Evolutionary conservation across 768 basidiomycete genomes (phyloP), one percentile per base, ranked within the genome.

Genomic region (Mycena chlorophos): DNA sequence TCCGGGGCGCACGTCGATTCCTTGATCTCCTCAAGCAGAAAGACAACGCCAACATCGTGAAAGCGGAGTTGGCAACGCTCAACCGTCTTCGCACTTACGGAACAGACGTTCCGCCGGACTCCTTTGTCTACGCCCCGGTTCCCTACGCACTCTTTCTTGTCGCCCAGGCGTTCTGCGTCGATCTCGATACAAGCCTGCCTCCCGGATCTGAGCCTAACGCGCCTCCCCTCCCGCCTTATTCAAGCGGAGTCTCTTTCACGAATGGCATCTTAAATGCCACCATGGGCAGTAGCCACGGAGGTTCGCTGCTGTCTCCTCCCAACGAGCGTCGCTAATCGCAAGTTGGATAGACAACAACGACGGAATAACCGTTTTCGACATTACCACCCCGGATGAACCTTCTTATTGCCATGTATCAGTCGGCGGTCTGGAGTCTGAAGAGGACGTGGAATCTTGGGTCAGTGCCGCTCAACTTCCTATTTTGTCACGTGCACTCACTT

Each of bases 31-130:
- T 73, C 13, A 69, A 68, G 52, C 69, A 75, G 49, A 63, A 58
- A 6, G 68, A 71, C 22, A 76, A 78, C 59, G 69, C 68, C 13
- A 60, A 67, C 25, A 66, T 78, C 45, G 64, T 78, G 19, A 66
- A 63, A 25, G 65, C 69, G 25, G 75, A 78, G 58, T 52, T 78
- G 8, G 61, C 60, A 14, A 22, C 42, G 3, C 60, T 75, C n/a
- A n/a, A n/a, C n/a, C n/a, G n/a, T 6, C 57, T 73, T n/a, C 70
- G 70, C 13, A 65, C 69, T 49, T 74, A 70, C 53, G 69, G 65
- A 5, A 5, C 22, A 26, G 50, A 40, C 42, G 42, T 56, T 1
- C 30, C 63, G 10, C 39, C 63, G n/a, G 62, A 65, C 2, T 13
- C 22, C 3, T 49, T 66, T 5, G 61, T 65, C 17, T 46, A 49